phyloP scores from a whole-genome alignment of 768 basidiomycete genomes.

The Lentinula lateritia region DNA sequence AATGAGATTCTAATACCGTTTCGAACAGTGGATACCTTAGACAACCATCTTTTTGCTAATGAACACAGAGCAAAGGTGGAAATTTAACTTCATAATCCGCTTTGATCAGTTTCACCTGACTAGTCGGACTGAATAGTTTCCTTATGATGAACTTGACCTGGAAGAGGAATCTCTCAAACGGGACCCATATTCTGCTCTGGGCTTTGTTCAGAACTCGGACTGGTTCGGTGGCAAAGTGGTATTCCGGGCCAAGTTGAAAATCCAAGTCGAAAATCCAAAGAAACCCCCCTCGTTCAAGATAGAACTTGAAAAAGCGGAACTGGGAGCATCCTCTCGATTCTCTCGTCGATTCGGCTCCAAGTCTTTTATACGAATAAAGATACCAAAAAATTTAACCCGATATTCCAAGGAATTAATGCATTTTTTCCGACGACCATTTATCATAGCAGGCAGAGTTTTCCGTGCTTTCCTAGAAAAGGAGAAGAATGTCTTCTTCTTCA shows the following conservation, averaged over 20 bases:
- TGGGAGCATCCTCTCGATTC: conserved; percentile 34
- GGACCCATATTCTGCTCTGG: conserved; percentile 12
- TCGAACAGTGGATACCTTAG: too few species aligned
- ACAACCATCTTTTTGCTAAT: conserved; percentile 5
- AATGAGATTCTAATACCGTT: too few species aligned
- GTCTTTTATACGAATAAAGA: conserved; percentile 26
- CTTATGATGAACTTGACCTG: conserved; percentile 37
- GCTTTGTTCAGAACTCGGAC: conserved; percentile 18
- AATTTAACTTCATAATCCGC: background rate
- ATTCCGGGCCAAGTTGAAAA: conserved; percentile 21
- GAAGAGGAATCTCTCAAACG: conserved; percentile 19
- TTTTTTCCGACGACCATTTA: conserved; percentile 27
- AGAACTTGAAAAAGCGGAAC: conserved; percentile 25
- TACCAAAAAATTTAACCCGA: conserved; percentile 19
- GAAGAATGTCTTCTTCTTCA: conserved; percentile 27
- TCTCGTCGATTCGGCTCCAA: conserved; percentile 36
- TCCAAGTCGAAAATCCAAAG: background rate
- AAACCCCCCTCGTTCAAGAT: conserved; percentile 15
- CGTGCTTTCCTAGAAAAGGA: conserved; percentile 38
- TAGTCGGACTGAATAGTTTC: conserved; percentile 20
- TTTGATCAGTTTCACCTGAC: background rate
- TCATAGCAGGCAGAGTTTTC: conserved; percentile 32
- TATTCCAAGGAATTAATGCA: conserved; percentile 13
- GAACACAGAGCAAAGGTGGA: conserved; percentile 14
- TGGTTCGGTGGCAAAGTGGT: conserved; percentile 41